Conservation (phyloP, 1,284 basidiomycete genomes). For the Moesziomyces aphidis region DNA sequence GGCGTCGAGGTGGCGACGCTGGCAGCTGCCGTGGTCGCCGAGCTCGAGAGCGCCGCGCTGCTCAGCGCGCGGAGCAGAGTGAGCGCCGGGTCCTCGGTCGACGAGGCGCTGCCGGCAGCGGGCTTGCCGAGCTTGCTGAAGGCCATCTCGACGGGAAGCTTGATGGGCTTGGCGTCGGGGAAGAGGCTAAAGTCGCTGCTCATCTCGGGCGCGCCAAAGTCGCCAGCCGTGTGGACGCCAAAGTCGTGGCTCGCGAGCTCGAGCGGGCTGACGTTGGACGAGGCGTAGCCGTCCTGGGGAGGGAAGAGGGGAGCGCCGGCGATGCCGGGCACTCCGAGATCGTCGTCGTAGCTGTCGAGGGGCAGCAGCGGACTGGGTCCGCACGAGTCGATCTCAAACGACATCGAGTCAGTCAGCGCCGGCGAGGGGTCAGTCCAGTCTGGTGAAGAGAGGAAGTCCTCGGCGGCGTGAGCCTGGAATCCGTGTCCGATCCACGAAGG, state of each 20-base stretch:
- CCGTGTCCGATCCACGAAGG: constrained; percentile 56
- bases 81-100: constrained; percentile 41
- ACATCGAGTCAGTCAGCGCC: constrained; percentile 59
- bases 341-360: constrained; percentile 53
- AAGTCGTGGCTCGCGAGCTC: constrained; percentile 38
- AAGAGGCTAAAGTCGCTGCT: constrained; percentile 54
- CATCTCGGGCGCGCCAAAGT: constrained; percentile 45
- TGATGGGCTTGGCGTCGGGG: constrained; percentile 34
- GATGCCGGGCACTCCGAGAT: constrained; percentile 56
- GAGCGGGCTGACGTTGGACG: constrained; percentile 51
- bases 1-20: constrained; percentile 13
- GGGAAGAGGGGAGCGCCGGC: constrained; percentile 50
- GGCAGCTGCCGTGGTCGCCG: constrained; percentile 21
- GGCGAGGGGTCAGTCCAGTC: constrained; percentile 63
- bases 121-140: constrained; percentile 53
- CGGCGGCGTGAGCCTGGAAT: constrained; percentile 49
- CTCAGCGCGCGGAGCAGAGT: constrained; percentile 51
- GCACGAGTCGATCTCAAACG: constrained; percentile 62
- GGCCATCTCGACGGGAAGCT: constrained; percentile 50
- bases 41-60: constrained; percentile 47
- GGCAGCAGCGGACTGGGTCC: constrained; percentile 59
- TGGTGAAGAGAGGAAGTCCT: constrained; percentile 59
- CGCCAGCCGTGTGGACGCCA: constrained; percentile 30
- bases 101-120: constrained; percentile 14
- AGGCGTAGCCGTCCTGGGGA: constrained; percentile 39